phyloP scores from a whole-genome alignment of 1,284 basidiomycete species.

The Cutaneotrichosporon sp. region DNA sequence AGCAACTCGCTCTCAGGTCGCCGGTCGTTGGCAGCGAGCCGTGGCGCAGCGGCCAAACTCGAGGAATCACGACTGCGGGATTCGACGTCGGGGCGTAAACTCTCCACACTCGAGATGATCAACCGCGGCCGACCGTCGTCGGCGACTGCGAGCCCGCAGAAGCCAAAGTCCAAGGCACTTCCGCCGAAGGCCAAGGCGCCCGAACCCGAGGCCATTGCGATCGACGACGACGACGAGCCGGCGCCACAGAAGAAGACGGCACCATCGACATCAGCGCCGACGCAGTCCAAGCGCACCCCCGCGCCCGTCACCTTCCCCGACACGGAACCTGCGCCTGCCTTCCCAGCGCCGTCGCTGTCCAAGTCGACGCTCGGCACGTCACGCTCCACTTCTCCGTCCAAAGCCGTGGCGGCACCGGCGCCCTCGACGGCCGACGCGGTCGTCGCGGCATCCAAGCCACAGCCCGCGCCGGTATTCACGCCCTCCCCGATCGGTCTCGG shows the following conservation, averaged over 20 bases:
- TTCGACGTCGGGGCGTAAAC: slow-evolving; percentile 8
- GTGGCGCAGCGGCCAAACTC: slow-evolving; percentile 42
- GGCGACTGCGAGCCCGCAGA: slow-evolving; percentile 6
- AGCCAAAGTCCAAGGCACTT: neutral
- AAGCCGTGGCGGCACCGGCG: neutral
- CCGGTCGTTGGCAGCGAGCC: slow-evolving; percentile 22
- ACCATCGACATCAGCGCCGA: neutral
- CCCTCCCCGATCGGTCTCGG: slow-evolving; percentile 12
- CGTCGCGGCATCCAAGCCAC: slow-evolving; percentile 7
- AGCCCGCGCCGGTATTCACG: slow-evolving; percentile 15
- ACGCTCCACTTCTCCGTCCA: neutral
- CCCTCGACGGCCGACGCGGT: slow-evolving; percentile 9
- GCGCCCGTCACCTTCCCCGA: slow-evolving; percentile 10
- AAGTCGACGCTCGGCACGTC: slow-evolving; percentile 7
- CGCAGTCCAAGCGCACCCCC: slow-evolving; percentile 1
- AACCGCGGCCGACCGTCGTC: neutral
- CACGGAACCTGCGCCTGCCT: slow-evolving; percentile 22
- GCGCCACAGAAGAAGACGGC: neutral
- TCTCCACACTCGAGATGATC: slow-evolving; percentile 24
- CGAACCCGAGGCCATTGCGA: neutral
- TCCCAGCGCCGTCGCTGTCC: slow-evolving; percentile 9
- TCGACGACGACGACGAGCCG: slow-evolving; percentile 5
- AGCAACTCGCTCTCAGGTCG: slow-evolving; percentile 4
- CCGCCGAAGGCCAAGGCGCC: neutral
- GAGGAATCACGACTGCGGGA: slow-evolving; percentile 13